A percentile compares a stretch with the other conserved stretches of the same genome.
phyloP scores from a whole-genome alignment of 148 eudicot species.

The Diospyros kaki region DNA sequence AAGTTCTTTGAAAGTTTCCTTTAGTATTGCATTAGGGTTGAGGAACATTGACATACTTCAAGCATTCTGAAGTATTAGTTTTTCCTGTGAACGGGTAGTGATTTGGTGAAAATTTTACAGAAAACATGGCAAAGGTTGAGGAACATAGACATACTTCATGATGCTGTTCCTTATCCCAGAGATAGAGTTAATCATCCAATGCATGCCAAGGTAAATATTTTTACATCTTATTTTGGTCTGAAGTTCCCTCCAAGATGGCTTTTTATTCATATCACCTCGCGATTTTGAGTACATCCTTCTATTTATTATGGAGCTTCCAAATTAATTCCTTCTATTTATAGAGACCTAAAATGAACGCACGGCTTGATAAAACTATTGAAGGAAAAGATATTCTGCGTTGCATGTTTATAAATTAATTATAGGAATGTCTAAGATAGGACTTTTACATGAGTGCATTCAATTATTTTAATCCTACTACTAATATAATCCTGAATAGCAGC shows the following conservation, averaged over 20 bases:
- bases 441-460: background rate
- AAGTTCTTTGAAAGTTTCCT: too few species aligned
- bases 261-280: background rate
- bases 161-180: slow-evolving; percentile 71
- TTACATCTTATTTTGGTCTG: slow-evolving; percentile 6
- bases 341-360: background rate
- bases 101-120: slow-evolving; percentile 28
- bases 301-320: background rate
- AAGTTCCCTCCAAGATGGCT: background rate
- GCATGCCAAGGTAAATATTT: slow-evolving; percentile 73
- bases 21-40: too few species aligned
- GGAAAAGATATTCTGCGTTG: background rate
- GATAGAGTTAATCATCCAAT: slow-evolving; percentile 71
- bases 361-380: background rate
- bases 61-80: too few species aligned
- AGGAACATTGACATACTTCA: too few species aligned
- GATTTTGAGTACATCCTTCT: background rate
- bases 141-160: slow-evolving; percentile 57
- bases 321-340: background rate
- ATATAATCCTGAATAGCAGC: background rate
- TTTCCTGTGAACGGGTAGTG: background rate
- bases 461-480: background rate
- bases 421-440: background rate
- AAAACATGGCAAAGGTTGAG: slow-evolving; percentile 88
- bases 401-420: background rate